Percentiles rank a stretch among this genome's conserved stretches.
phyloP scores from a whole-genome alignment of 495 filamentous ascomycete species.

The Penicillium longicatenatum region DNA sequence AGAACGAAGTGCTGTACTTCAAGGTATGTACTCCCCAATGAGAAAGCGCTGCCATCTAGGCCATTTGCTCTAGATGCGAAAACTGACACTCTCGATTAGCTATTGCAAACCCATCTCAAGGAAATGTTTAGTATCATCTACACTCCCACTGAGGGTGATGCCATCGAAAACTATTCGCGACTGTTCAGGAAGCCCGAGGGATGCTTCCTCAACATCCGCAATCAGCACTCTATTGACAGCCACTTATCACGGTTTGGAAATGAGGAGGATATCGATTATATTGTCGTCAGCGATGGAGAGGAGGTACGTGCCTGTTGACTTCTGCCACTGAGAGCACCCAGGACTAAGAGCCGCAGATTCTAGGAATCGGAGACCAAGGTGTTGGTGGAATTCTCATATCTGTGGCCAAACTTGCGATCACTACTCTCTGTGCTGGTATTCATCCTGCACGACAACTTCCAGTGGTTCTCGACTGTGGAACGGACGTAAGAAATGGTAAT shows the following conservation, averaged over 20 bases:
- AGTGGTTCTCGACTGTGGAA: constrained; percentile 86
- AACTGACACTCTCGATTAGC: constrained; percentile 31
- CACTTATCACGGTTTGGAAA: constrained; percentile 67
- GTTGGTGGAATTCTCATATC: constrained; percentile 85
- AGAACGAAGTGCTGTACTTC: constrained; percentile 59
- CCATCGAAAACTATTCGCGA: constrained; percentile 81
- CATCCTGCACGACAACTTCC: constrained; percentile 79
- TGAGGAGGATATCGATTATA: constrained; percentile 80
- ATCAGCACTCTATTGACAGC: constrained; percentile 58
- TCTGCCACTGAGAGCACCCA: neutral
- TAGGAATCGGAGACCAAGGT: constrained; percentile 92
- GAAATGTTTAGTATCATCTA: constrained; percentile 92
- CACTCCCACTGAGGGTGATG: constrained; percentile 90
- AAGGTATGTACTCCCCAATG: constrained; percentile 9
- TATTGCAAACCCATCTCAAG: constrained; percentile 66
- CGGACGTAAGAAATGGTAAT: constrained; percentile 51
- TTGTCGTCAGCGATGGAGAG: constrained; percentile 82
- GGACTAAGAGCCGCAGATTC: constrained; percentile 57
- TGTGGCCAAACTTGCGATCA: constrained; percentile 78
- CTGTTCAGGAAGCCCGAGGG: constrained; percentile 78
- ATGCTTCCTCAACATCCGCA: constrained; percentile 58
- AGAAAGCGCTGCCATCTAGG: no score
- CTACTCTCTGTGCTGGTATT: constrained; percentile 82
- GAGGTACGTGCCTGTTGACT: constrained; percentile 37
- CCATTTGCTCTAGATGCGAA: neutral